A percentile compares a stretch with the other conserved stretches of the same genome.
phyloP scores from a whole-genome alignment of 2,329 filamentous ascomycete species.

The Cryphonectria radicalis region DNA sequence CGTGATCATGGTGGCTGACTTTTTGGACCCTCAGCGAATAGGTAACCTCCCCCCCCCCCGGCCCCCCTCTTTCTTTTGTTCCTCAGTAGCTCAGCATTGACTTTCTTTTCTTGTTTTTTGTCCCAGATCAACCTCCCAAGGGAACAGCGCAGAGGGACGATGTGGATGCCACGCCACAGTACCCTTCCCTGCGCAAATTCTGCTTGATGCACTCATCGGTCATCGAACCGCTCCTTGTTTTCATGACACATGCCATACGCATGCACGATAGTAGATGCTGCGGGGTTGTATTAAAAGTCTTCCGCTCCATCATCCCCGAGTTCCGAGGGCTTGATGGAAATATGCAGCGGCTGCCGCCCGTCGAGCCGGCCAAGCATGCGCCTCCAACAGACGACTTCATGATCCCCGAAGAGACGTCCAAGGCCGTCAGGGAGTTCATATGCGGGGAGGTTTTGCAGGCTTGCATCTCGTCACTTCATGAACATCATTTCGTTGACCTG shows the following conservation, averaged over 20 bases:
- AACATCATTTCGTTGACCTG: conserved; percentile 94
- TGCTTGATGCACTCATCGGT: conserved; percentile 78
- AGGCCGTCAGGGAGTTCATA: conserved; percentile 85
- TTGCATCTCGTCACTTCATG: conserved; percentile 87
- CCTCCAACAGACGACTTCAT: conserved; percentile 44
- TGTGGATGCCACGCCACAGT: conserved; percentile 33
- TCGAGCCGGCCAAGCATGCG: conserved; percentile 31
- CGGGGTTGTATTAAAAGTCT: conserved; percentile 81
- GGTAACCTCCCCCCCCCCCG: conserved; percentile 50
- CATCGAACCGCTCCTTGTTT: conserved; percentile 86
- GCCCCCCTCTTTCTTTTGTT: not conserved
- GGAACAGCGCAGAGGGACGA: conserved; percentile 11
- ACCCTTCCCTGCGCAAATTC: conserved; percentile 75
- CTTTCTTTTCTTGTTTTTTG: not conserved
- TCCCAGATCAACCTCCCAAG: conserved; percentile 19
- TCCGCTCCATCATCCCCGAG: conserved; percentile 81
- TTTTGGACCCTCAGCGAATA: conserved; percentile 75
- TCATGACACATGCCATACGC: conserved; percentile 87
- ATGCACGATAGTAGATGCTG: conserved; percentile 91
- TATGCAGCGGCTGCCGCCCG: conserved; percentile 31
- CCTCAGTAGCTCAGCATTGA: conserved; percentile 17
- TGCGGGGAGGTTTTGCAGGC: conserved; percentile 86
- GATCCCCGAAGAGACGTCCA: conserved; percentile 58
- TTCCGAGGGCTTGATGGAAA: conserved; percentile 50
- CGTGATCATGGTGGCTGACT: conserved; percentile 86